Conservation (phyloP, 129 eudicot genomes). For the Helianthus tuberosus region DNA sequence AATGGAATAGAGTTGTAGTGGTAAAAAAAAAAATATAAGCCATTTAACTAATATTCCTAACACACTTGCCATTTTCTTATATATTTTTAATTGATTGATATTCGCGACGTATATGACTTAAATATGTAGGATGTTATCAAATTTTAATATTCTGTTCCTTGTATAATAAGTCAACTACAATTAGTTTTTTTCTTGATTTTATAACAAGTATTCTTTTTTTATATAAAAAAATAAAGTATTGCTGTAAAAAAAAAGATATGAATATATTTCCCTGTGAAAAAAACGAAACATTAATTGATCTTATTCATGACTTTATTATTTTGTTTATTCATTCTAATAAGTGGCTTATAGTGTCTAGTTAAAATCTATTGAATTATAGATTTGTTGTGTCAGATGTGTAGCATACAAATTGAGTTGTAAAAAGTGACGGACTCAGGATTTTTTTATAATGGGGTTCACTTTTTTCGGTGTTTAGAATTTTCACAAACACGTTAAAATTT, state of each 20-base stretch:
- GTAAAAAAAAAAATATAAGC: conserved; percentile 30
- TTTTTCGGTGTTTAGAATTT: too few species aligned
- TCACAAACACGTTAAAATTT: too few species aligned
- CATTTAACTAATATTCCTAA: conserved; percentile 39
- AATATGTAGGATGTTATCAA: background rate
- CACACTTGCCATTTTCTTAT: conserved; percentile 31
- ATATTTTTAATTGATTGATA: background rate
- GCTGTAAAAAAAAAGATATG: background rate
- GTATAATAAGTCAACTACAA: conserved; percentile 22
- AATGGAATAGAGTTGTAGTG: conserved; percentile 35
- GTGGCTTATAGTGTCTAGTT: too few species aligned
- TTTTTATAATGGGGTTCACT: too few species aligned
- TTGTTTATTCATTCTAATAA: too few species aligned
- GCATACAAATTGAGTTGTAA: too few species aligned
- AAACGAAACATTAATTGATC: too few species aligned
- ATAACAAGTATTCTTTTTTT: background rate
- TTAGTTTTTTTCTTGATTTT: background rate
- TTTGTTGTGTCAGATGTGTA: too few species aligned
- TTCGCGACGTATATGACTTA: conserved; percentile 3
- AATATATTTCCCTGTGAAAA: too few species aligned
- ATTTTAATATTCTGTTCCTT: conserved; percentile 6
- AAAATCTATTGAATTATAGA: too few species aligned
- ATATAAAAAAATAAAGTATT: background rate
- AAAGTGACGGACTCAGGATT: too few species aligned
- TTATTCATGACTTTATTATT: too few species aligned